phyloP scores from a whole-genome alignment of 2,329 filamentous ascomycete genomes.

The Aspergillus spinulosporus region DNA sequence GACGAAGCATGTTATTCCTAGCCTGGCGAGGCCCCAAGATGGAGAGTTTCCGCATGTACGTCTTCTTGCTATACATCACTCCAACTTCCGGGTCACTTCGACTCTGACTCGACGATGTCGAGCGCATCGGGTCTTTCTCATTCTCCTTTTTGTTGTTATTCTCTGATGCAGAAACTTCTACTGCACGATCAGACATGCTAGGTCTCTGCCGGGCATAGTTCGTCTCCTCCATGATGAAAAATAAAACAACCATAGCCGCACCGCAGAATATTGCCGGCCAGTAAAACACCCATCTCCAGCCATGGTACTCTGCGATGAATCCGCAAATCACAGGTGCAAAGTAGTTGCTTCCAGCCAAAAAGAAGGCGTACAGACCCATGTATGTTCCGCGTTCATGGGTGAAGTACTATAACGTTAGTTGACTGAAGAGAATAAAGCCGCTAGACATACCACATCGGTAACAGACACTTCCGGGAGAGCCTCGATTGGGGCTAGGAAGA shows the following conservation, averaged over 20 bases:
- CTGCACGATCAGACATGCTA: conserved; percentile 5
- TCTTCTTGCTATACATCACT: conserved; percentile 31
- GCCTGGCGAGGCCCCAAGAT: conserved; percentile 29
- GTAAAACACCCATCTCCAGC: conserved; percentile 52
- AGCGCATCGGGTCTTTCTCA: conserved; percentile 15
- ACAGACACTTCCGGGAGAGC: conserved; percentile 44
- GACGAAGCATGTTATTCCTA: conserved; percentile 36
- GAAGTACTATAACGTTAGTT: conserved; percentile 37
- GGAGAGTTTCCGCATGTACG: conserved; percentile 36
- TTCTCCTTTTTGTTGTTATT: conserved; percentile 19
- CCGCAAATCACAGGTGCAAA: conserved; percentile 50
- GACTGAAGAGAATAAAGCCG: not conserved
- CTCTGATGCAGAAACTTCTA: conserved; percentile 15
- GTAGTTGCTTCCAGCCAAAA: conserved; percentile 45
- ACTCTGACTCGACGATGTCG: conserved; percentile 4
- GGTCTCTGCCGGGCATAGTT: conserved; percentile 45
- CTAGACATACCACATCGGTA: conserved; percentile 41
- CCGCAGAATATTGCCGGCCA: conserved; percentile 55
- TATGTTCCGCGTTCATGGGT: conserved; percentile 44
- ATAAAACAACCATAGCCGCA: conserved; percentile 49
- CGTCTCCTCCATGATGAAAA: conserved; percentile 59
- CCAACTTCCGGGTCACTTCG: conserved; percentile 20
- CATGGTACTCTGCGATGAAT: conserved; percentile 49
- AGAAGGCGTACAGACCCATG: conserved; percentile 44
- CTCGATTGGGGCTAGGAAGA: conserved; percentile 45